Evolutionary conservation across 2,329 filamentous ascomycete genomes (phyloP).

Genomic region (Penicillium hesseltinei): DNA sequence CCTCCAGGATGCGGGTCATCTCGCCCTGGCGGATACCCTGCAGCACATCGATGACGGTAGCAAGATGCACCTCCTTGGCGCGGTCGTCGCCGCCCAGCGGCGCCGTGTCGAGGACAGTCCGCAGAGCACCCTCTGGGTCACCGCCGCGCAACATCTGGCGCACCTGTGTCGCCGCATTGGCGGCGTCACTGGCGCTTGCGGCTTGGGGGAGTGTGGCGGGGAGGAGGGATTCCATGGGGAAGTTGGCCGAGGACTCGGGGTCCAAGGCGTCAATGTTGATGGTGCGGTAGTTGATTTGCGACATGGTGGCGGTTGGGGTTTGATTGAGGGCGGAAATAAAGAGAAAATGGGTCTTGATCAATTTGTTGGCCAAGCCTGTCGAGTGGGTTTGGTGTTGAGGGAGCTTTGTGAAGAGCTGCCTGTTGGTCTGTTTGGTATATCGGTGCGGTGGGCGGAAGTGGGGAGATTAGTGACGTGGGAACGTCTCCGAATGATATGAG

Average conservation of each 20-base stretch:
- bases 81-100: slow-evolving; percentile 60
- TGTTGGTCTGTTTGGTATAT: slow-evolving; percentile 7
- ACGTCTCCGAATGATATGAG: neutral
- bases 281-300: slow-evolving; percentile 68
- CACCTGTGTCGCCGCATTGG: slow-evolving; percentile 74
- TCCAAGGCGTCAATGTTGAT: slow-evolving; percentile 93
- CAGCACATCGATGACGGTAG: slow-evolving; percentile 86
- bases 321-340: neutral
- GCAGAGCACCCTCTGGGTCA: slow-evolving; percentile 81
- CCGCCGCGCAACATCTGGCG: slow-evolving; percentile 83
- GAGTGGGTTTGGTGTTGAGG: neutral
- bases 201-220: slow-evolving; percentile 68
- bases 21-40: slow-evolving; percentile 95
- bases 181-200: slow-evolving; percentile 73
- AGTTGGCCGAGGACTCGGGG: slow-evolving; percentile 87
- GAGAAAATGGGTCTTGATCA: neutral
- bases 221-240: slow-evolving; percentile 79
- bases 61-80: slow-evolving; percentile 77
- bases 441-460: slow-evolving; percentile 17
- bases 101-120: slow-evolving; percentile 78
- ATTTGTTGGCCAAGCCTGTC: neutral
- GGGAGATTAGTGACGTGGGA: slow-evolving; percentile 16
- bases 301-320: slow-evolving; percentile 33
- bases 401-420: neutral
- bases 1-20: slow-evolving; percentile 83